These are phyloP conservation scores for Allomyces javanicus DNA, from an alignment of 192 early-diverging fungal species.

Conservation along the genomic window DNA sequence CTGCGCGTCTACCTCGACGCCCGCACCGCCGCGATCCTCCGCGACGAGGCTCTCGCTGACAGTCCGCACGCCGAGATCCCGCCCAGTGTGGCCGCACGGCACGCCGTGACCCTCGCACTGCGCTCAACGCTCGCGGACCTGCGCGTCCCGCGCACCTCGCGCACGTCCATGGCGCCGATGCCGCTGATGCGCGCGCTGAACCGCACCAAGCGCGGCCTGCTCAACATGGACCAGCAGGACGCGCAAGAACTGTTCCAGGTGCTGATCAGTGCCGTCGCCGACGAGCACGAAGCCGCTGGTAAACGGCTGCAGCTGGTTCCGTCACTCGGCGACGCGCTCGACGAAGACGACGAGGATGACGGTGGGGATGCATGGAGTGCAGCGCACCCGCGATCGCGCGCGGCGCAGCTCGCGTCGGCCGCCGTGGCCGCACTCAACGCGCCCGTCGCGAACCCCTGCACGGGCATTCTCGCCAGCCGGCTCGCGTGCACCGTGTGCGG, in stretches of 20 bases:
- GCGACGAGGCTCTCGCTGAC: slow-evolving; percentile 3
- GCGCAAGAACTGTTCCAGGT: slow-evolving; percentile 48
- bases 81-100: slow-evolving; percentile 5
- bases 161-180: slow-evolving; percentile 24
- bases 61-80: slow-evolving; percentile 4
- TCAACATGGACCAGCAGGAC: slow-evolving; percentile 46
- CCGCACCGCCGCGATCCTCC: neutral
- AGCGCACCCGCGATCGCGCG: no score
- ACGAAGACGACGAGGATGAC: no score
- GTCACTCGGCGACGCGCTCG: neutral
- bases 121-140: slow-evolving; percentile 14
- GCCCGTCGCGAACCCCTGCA: neutral
- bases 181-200: slow-evolving; percentile 26
- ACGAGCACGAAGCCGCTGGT: slow-evolving; percentile 23
- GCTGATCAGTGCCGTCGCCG: slow-evolving; percentile 35
- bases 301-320: neutral
- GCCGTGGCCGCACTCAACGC: no score
- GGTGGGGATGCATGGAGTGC: no score
- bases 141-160: slow-evolving; percentile 9
- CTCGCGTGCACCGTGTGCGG: neutral
- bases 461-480: neutral
- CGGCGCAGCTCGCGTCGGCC: no score
- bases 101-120: slow-evolving; percentile 8
- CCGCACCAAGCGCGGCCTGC: slow-evolving; percentile 33
- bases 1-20: neutral